Base-by-base conservation (phyloP, 1,139 yeast genomes). In the Spathaspora sp. region DNA sequence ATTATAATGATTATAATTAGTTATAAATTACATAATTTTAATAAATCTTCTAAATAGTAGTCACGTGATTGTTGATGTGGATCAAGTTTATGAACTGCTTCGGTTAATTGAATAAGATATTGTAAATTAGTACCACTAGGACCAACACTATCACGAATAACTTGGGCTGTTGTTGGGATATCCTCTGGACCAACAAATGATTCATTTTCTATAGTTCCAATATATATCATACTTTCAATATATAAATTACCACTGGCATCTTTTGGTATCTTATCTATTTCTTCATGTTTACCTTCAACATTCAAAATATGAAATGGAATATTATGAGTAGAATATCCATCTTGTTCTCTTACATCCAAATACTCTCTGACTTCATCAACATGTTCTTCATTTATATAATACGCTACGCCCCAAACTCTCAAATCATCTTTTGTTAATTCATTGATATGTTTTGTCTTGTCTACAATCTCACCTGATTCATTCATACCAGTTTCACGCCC, bases 161-260 rank as follows among this genome's bases (percentile, higher is more conserved):
- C 75, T 7, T 56, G 51, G 0, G 96, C 96, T 0, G 96, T 84
- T 0, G 64, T 64, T 4, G 63, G 63, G 0, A 81, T 58, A 1
- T 68, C 63, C 55, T 89, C 96, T 0, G 96, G 95, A 0, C 97
- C 97, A 1, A 89, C 74, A 61, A 89, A 91, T 6, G 96, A 88
- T 45, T 74, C 85, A 58, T 90, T 90, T 15, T 80, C 86, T 1
- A 84, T 78, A 2, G 91, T 86, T 0, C 97, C 97, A 29, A 91
- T 88, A 61, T 90, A 91, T 0, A 89, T 89, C 38, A 72, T 68
- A 39, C 95, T 84, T n/a, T 70, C 72, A 31, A 86, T 72, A 25
- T 66, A 60, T 24, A 63, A 68, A 39, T 73, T 70, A 1, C 76
- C 77, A 2, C 74, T 59, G 0, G 48, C 48, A 6, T 64, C 58